A percentile compares a stretch with the other conserved stretches of the same genome.
Conservation (phyloP, 306 rosid genomes). For the Pueraria montana region DNA sequence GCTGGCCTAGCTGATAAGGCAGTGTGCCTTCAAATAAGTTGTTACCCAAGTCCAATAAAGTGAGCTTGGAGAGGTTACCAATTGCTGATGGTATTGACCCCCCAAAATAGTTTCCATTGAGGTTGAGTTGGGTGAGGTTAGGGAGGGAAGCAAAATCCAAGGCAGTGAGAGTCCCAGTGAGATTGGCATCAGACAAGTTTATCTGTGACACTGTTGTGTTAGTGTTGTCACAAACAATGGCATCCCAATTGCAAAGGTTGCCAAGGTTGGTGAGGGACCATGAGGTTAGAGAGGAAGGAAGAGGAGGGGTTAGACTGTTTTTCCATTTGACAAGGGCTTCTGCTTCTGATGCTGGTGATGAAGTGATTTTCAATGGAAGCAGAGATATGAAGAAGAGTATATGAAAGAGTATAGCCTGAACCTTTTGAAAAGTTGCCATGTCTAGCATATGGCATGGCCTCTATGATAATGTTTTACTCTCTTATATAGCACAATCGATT, state of each 20-base stretch:
- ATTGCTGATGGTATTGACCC: slow-evolving; percentile 69
- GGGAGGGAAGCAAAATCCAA: slow-evolving; percentile 59
- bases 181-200: slow-evolving; percentile 49
- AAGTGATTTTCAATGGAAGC: slow-evolving; percentile 52
- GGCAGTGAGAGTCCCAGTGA: slow-evolving; percentile 51
- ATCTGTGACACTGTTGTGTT: slow-evolving; percentile 51
- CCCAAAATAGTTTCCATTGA: slow-evolving; percentile 55
- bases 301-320: slow-evolving; percentile 49
- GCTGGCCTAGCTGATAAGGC: slow-evolving; percentile 59
- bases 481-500: not conserved
- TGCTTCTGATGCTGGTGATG: slow-evolving; percentile 71
- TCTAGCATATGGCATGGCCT: not conserved
- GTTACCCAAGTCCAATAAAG: slow-evolving; percentile 62
- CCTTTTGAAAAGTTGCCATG: slow-evolving; percentile 52
- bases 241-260: slow-evolving; percentile 70
- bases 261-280: slow-evolving; percentile 63
- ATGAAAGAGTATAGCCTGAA: slow-evolving; percentile 26
- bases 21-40: slow-evolving; percentile 54
- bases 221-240: slow-evolving; percentile 58
- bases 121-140: slow-evolving; percentile 61
- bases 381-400: slow-evolving; percentile 45
- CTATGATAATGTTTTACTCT: not conserved
- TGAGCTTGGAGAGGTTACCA: slow-evolving; percentile 67
- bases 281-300: slow-evolving; percentile 48
- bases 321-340: slow-evolving; percentile 77